phyloP scores from a whole-genome alignment of 352 stramenopile species.

The Thalassiosira tumida region DNA sequence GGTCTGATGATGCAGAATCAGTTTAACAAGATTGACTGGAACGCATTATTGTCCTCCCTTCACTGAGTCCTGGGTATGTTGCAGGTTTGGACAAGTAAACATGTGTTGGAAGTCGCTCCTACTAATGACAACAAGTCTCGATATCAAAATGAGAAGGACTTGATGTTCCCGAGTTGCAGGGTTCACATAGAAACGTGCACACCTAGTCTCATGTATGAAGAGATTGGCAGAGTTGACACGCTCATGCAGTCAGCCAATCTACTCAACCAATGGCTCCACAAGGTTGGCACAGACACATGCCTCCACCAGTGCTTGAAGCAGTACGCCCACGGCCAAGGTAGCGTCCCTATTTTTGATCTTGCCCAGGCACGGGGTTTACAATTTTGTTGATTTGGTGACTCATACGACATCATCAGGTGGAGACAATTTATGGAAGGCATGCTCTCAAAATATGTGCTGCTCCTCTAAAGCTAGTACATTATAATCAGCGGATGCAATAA shows the following conservation, averaged over 20 bases:
- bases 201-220: constrained; percentile 20
- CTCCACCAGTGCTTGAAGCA: neutral
- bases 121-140: constrained; percentile 1
- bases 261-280: constrained; percentile 46
- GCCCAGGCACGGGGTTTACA: neutral
- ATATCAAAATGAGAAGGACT: neutral
- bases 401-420: neutral
- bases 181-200: neutral
- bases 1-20: neutral
- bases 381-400: neutral
- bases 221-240: constrained; percentile 11
- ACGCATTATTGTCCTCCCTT: neutral
- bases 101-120: constrained; percentile 11
- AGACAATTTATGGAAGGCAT: constrained; percentile 26
- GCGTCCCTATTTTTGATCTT: neutral
- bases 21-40: neutral
- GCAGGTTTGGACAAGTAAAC: constrained; percentile 6
- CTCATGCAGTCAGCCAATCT: constrained; percentile 6
- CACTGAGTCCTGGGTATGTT: neutral
- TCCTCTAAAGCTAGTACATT: too few species aligned
- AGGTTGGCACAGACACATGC: constrained; percentile 4
- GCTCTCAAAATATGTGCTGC: neutral
- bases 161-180: constrained; percentile 20
- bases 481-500: too few species aligned
- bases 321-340: constrained; percentile 4